Base-by-base conservation (phyloP, 805 yeast species). In the Candida sithepensis region DNA sequence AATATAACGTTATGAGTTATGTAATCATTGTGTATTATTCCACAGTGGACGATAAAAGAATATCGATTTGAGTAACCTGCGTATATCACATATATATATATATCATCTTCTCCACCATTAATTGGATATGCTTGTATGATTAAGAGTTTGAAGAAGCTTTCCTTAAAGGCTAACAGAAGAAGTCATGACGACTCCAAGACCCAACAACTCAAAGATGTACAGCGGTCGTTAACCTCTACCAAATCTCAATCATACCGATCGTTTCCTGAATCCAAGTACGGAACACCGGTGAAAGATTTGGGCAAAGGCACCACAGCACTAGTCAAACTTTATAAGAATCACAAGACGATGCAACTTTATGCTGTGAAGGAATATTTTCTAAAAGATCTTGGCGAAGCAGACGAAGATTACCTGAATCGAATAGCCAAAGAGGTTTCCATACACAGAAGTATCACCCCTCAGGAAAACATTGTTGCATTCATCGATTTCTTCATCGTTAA, bases 351-450 rank as follows among this genome's bases (percentile, higher is more conserved):
- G 7, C 33, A 45, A 4, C 26, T 34, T 1, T 62, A 46, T 49
- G 85, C 81, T 0, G 66, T 79, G 3, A 81, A 81, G 57, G 63
- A 64, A 1, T 78, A 75, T 59, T 66, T 64, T 30, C 49, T 61
- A 2, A 65, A 59, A 43, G 82, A 77, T 45, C 46, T 49, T 5
- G 55, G 67, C 46, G 80, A 77, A 53, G 48, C 69, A 2, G 64
- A 62, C 32, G 37, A 51, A n/a, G 79, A 74, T 43, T 75, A 72
- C 51, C 54, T 57, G 12, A 53, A 44, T 2, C 53, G 78, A n/a
- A 69, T 72, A 0, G 48, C 57, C 8, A 65, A 61, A 44, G 82
- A 78, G 51, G 71, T 61, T 43, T 36, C 47, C 1, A 48, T 72
- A 3, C 63, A 74, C 34, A 34, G 22, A 9, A 30, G 41, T 3